A percentile compares a stretch with the other conserved stretches of the same genome.
These are phyloP conservation scores for Colletotrichum liriopes DNA, from an alignment of 2,329 filamentous ascomycete species.

Conservation along the genomic window DNA sequence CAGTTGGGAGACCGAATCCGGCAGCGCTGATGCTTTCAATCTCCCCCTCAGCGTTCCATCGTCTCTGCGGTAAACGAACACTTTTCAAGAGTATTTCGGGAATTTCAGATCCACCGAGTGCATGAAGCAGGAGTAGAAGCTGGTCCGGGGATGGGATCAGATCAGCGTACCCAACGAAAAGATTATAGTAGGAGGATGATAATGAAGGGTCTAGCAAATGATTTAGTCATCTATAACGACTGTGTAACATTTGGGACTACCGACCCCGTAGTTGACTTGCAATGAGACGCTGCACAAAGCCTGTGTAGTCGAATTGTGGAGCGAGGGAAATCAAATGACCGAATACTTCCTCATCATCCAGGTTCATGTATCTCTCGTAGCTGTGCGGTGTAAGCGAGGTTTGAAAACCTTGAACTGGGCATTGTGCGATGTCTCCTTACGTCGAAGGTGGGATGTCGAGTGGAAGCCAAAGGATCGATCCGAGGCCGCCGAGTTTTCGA, in stretches of 20 bases:
- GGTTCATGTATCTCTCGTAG: slow-evolving; percentile 53
- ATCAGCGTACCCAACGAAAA: slow-evolving; percentile 48
- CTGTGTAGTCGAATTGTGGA: slow-evolving; percentile 37
- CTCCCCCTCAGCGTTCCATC: slow-evolving; percentile 49
- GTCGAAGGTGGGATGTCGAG: slow-evolving; percentile 52
- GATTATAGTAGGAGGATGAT: slow-evolving; percentile 46
- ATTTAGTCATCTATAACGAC: not conserved
- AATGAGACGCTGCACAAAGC: slow-evolving; percentile 48
- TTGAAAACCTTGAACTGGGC: not conserved
- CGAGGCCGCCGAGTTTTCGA: slow-evolving; percentile 49
- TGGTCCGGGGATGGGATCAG: slow-evolving; percentile 47
- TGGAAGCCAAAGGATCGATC: slow-evolving; percentile 53
- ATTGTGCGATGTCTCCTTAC: slow-evolving; percentile 44
- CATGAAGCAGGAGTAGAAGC: slow-evolving; percentile 47
- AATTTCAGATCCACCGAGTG: slow-evolving; percentile 43
- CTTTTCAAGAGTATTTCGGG: slow-evolving; percentile 47
- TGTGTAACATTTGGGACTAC: not conserved
- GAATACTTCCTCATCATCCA: slow-evolving; percentile 53
- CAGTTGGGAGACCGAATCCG: slow-evolving; percentile 46
- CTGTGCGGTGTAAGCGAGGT: slow-evolving; percentile 37
- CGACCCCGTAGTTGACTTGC: slow-evolving; percentile 25
- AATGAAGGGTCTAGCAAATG: not conserved
- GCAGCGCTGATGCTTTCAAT: slow-evolving; percentile 45
- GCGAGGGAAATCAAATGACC: slow-evolving; percentile 47
- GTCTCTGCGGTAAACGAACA: slow-evolving; percentile 43